Evolutionary conservation across 2,329 filamentous ascomycete genomes (phyloP).

Genomic region (Neonectria neomacrospora): DNA sequence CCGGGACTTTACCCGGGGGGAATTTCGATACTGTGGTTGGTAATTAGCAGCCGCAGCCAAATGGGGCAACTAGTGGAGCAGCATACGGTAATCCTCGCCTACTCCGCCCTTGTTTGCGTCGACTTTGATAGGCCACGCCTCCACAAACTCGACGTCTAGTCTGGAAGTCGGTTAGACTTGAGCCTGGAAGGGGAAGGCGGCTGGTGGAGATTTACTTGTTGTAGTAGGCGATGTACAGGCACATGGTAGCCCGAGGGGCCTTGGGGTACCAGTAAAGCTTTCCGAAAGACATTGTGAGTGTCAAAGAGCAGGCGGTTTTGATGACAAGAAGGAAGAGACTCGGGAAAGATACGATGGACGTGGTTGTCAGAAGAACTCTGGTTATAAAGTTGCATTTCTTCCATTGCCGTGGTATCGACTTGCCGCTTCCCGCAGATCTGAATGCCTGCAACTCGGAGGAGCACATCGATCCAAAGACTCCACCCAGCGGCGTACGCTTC

Average conservation of each 20-base stretch:
- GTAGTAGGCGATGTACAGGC: constrained; percentile 26
- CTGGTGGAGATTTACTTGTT: constrained; percentile 16
- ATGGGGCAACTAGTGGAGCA: background rate
- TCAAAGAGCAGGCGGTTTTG: background rate
- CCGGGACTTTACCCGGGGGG: constrained; percentile 24
- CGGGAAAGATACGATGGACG: background rate
- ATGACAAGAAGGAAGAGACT: background rate
- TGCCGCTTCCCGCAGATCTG: background rate
- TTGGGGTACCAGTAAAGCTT: constrained; percentile 30
- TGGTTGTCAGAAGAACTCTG: background rate
- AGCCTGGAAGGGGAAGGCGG: background rate
- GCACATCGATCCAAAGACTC: background rate
- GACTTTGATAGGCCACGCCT: constrained; percentile 28
- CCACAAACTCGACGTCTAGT: constrained; percentile 23
- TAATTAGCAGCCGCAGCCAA: background rate
- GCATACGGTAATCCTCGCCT: constrained; percentile 16
- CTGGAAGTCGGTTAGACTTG: background rate
- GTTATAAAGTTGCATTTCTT: background rate
- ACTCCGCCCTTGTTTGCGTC: constrained; percentile 26
- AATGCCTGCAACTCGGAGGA: background rate
- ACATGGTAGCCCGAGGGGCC: constrained; percentile 27
- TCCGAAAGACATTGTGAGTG: constrained; percentile 11
- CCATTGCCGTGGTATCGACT: background rate
- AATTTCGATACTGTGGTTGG: constrained; percentile 12
- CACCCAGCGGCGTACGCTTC: background rate